Conservation (phyloP, 805 yeast species). For the Candida insectalens region DNA sequence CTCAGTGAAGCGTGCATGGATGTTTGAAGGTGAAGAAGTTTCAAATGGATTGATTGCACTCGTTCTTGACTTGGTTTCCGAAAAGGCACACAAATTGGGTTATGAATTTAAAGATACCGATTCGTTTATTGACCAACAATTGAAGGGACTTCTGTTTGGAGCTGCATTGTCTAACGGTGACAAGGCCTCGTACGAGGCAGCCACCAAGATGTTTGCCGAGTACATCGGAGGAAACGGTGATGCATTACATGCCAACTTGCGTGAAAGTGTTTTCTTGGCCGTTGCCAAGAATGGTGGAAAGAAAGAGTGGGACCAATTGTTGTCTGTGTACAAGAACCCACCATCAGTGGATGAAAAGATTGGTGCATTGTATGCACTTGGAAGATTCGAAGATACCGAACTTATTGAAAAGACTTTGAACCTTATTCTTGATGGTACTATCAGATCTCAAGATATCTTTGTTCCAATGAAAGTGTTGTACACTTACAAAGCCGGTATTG, state of each 20-base stretch:
- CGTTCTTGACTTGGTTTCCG: conserved; percentile 18
- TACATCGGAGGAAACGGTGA: conserved; percentile 18
- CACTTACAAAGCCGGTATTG: conserved; percentile 52
- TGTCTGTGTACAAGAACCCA: conserved; percentile 39
- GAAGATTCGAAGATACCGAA: conserved; percentile 31
- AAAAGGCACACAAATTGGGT: conserved; percentile 41
- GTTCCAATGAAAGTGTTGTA: conserved; percentile 71
- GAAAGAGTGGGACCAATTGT: conserved; percentile 30
- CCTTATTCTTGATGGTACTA: conserved; percentile 57
- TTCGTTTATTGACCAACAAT: conserved; percentile 24
- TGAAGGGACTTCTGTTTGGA: conserved; percentile 33
- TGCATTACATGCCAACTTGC: conserved; percentile 36
- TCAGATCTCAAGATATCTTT: conserved; percentile 36
- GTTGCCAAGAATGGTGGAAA: conserved; percentile 30
- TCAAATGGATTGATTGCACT: conserved; percentile 25
- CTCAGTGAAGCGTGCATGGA: conserved; percentile 20
- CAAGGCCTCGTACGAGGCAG: conserved; percentile 25
- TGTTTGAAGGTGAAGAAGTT: conserved; percentile 30
- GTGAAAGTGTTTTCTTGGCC: conserved; percentile 33
- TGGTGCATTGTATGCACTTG: conserved; percentile 44
- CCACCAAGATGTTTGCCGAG: conserved; percentile 18
- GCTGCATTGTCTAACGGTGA: conserved; percentile 33
- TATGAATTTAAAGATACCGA: conserved; percentile 83
- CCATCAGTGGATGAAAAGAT: conserved; percentile 49
- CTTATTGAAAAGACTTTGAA: conserved; percentile 30